A percentile compares a stretch with the other conserved stretches of the same genome.
Conservation (phyloP, 768 basidiomycete species). For the Suillus clintonianus region DNA sequence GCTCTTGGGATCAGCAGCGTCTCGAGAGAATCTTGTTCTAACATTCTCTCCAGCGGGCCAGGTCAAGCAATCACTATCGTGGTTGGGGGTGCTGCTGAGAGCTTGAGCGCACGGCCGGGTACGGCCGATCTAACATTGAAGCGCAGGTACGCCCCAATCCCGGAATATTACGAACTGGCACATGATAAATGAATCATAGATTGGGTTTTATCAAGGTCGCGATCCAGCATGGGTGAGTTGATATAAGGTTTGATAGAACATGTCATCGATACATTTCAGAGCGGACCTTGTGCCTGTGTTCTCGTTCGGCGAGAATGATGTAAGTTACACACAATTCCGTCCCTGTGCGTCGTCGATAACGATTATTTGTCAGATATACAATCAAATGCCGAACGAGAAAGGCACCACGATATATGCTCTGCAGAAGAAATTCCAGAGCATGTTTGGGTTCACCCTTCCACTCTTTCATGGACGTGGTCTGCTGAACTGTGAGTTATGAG, state of each 20-base stretch:
- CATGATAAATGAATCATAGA: constrained; percentile 34
- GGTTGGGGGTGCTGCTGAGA: constrained; percentile 95
- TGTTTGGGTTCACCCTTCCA: constrained; percentile 95
- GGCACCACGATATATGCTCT: constrained; percentile 85
- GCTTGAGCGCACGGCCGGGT: constrained; percentile 92
- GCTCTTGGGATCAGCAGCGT: constrained; percentile 91
- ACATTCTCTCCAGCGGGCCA: constrained; percentile 69
- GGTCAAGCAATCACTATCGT: constrained; percentile 88
- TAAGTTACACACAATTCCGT: constrained; percentile 38
- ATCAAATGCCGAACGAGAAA: constrained; percentile 94
- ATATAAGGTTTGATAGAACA: background rate
- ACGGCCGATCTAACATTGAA: constrained; percentile 87
- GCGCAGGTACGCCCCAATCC: constrained; percentile 51
- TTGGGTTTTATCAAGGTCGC: constrained; percentile 95
- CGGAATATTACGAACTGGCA: background rate
- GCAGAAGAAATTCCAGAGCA: constrained; percentile 88
- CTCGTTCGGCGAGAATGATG: constrained; percentile 98
- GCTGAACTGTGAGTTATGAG: constrained; percentile 73
- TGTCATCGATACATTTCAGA: constrained; percentile 38
- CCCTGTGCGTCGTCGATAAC: background rate
- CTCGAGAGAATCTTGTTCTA: constrained; percentile 85
- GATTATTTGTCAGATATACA: constrained; percentile 69
- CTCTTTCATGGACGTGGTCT: constrained; percentile 96
- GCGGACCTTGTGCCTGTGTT: constrained; percentile 98
- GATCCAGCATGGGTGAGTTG: constrained; percentile 78